These are phyloP conservation scores for Diversispora eburnea DNA, from an alignment of 192 early-diverging fungal species.

Conservation along the genomic window DNA sequence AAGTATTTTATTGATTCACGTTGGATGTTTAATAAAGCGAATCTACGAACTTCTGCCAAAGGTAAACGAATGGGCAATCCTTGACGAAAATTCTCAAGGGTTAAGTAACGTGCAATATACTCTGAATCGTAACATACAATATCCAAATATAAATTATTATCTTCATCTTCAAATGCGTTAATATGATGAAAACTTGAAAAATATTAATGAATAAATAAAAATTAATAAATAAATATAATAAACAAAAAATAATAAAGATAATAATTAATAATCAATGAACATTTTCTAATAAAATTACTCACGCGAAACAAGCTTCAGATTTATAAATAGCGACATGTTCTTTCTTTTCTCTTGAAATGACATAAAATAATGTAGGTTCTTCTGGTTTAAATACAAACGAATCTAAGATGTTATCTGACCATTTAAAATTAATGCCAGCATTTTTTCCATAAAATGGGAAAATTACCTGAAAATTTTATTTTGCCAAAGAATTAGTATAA, in stretches of 20 bases:
- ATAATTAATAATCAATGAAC: not conserved
- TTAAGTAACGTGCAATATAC: slow-evolving; percentile 55
- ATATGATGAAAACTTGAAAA: slow-evolving; percentile 61
- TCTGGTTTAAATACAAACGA: slow-evolving; percentile 60
- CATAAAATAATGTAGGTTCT: slow-evolving; percentile 63
- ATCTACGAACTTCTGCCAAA: slow-evolving; percentile 57
- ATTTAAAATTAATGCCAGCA: slow-evolving; percentile 64
- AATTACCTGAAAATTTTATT: slow-evolving; percentile 29
- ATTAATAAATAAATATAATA: too few relatives aligned
- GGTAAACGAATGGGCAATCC: slow-evolving; percentile 40
- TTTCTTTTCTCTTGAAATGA: slow-evolving; percentile 67
- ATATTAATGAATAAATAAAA: not conserved
- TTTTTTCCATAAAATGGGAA: slow-evolving; percentile 60
- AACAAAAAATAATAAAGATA: too few relatives aligned
- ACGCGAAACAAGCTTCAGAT: slow-evolving; percentile 59
- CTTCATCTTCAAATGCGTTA: slow-evolving; percentile 66
- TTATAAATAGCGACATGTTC: slow-evolving; percentile 67
- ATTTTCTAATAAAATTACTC: slow-evolving; percentile 21
- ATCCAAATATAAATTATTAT: slow-evolving; percentile 61
- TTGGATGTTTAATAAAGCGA: slow-evolving; percentile 55
- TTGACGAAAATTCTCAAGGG: slow-evolving; percentile 50
- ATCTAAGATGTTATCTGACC: slow-evolving; percentile 69
- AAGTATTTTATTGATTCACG: slow-evolving; percentile 54
- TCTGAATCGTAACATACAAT: slow-evolving; percentile 62
- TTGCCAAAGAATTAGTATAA: not conserved